Evolutionary conservation across 768 basidiomycete species (phyloP), one percentile per base, ranked within the genome.

Genomic region (Mycena latifolia): DNA sequence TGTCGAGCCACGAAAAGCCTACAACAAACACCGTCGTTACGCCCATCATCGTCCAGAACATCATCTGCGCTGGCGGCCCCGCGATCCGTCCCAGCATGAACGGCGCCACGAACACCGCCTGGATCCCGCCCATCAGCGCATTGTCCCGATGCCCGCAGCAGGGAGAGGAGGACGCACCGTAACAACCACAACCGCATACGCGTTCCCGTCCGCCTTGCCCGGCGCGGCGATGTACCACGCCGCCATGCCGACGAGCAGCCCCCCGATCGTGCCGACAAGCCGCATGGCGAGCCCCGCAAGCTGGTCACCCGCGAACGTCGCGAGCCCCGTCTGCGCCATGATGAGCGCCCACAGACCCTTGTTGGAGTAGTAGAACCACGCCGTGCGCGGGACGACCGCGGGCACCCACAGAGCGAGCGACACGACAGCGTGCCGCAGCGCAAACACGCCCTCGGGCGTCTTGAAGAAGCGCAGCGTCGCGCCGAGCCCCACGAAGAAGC

Each of bases 271-370:
- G 1, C 80, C 81, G 7, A 62, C 22, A 10, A 83, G 55, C 24
- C 82, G 76, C 15, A 77, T 57, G 8, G 79, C 60, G 54, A 83
- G 78, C 14, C 76, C 75, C 11, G 61, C 69, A 65, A 81, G 80
- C 71, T 82, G 82, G 69, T 83, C 82, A 33, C 82, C 82, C 35
- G 82, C 81, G 69, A 81, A 84, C 11, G 81, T 74, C 15, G 80
- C 81, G 47, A 84, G 70, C 11, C 74, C 80, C 45, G 79, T 79
- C 72, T 83, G 82, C 14, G 77, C 79, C 82, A 82, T 83, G 41
- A 84, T 83, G 64, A 84, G 71, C 14, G 80, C 81, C 83, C 83
- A 84, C 17, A 84, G 53, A 9, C 82, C 83, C 27, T 79, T 79
- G 51, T 84, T 79, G 9, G 70, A 70, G 55, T 82, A 84, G 65